A percentile compares a stretch with the other conserved stretches of the same genome.
Evolutionary conservation across 1,284 basidiomycete species (phyloP).

Genomic region (Hemileia vastatrix): DNA sequence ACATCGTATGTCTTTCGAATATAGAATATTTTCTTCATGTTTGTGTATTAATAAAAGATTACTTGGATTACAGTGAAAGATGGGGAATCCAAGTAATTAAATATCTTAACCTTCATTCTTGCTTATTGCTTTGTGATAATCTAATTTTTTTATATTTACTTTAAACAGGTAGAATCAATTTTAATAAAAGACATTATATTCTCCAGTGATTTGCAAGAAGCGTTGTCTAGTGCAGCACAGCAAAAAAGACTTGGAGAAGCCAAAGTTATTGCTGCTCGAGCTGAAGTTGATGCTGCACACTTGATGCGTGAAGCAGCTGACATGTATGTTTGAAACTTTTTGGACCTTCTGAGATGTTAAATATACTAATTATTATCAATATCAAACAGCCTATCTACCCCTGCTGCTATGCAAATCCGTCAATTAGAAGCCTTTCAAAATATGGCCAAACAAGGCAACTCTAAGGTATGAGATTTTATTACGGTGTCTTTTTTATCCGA

Average conservation of each 20-base stretch:
- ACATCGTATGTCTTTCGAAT: not conserved
- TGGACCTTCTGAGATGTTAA: no score
- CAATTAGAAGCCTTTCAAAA: constrained; percentile 77
- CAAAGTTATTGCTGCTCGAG: constrained; percentile 91
- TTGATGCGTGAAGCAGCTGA: constrained; percentile 90
- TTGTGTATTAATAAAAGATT: not conserved
- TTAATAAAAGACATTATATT: constrained; percentile 65
- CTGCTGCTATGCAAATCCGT: constrained; percentile 93
- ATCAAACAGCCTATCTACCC: constrained; percentile 44
- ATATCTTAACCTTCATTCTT: not conserved
- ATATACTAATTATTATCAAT: no score
- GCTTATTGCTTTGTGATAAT: not conserved
- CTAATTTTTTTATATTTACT: no score
- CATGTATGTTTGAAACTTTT: constrained; percentile 57
- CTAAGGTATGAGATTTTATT: no score
- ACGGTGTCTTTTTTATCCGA: no score
- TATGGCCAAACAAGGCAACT: constrained; percentile 61
- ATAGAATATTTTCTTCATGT: not conserved
- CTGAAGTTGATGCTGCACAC: constrained; percentile 86
- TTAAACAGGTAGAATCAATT: not conserved
- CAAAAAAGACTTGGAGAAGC: constrained; percentile 87
- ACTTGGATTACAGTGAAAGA: constrained; percentile 46
- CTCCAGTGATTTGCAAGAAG: constrained; percentile 78
- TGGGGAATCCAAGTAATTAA: constrained; percentile 58
- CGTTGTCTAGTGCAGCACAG: constrained; percentile 82